phyloP scores from a whole-genome alignment of 1,284 basidiomycete genomes.

The Leccinum griseonigrum region DNA sequence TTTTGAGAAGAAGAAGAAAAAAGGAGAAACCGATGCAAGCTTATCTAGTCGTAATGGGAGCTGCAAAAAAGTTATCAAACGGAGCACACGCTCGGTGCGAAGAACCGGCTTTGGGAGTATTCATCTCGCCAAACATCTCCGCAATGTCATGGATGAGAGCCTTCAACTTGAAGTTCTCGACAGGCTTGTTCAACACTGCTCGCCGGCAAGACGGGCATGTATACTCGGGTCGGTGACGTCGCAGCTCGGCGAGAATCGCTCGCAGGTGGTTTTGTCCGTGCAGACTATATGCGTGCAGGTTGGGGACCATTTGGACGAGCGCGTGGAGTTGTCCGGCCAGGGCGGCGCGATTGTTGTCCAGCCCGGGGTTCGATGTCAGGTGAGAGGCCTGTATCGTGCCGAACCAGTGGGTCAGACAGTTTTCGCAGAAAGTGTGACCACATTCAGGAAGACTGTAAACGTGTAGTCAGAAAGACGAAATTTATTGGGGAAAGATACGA shows the following conservation, averaged over 20 bases:
- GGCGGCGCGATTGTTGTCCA: conserved; percentile 33
- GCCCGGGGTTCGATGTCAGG: conserved; percentile 44
- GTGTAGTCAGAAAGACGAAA: conserved; percentile 1
- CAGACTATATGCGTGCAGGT: conserved; percentile 20
- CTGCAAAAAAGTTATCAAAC: conserved; percentile 54
- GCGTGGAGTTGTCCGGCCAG: conserved; percentile 20
- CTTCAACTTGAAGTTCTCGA: conserved; percentile 62
- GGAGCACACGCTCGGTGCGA: conserved; percentile 30
- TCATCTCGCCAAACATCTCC: conserved; percentile 44
- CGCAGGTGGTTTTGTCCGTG: conserved; percentile 25
- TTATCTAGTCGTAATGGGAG: conserved; percentile 10
- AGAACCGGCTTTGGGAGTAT: conserved; percentile 33
- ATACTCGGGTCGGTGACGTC: conserved; percentile 45
- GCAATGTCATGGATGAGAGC: conserved; percentile 48
- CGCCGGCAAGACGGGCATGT: conserved; percentile 66
- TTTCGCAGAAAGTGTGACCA: conserved; percentile 67
- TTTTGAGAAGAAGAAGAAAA: neutral
- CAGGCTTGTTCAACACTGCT: conserved; percentile 45
- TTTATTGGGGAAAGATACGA: conserved; percentile 28
- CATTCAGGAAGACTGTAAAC: conserved; percentile 53
- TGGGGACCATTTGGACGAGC: conserved; percentile 26
- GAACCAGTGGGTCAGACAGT: conserved; percentile 69
- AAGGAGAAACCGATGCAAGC: neutral
- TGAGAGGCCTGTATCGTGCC: conserved; percentile 48
- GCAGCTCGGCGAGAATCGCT: conserved; percentile 19